Evolutionary conservation across 1,139 yeast genomes (phyloP).

Genomic region (Candida dubliniensis): DNA sequence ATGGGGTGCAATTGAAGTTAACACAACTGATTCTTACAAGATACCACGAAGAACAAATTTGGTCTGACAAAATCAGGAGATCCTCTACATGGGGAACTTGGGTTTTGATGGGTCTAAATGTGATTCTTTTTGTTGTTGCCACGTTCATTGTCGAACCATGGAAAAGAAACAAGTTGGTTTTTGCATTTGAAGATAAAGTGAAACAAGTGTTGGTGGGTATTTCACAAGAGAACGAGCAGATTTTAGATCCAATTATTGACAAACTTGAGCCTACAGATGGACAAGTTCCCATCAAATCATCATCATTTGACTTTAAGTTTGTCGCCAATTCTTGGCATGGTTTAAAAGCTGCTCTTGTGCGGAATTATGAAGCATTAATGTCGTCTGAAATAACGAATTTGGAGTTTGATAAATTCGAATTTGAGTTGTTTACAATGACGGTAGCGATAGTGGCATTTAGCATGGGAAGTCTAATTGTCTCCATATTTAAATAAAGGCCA

Average conservation of each 20-base stretch:
- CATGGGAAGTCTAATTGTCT: constrained; percentile 24
- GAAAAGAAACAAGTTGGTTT: constrained; percentile 79
- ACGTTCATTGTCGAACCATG: constrained; percentile 93
- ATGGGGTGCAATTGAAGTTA: constrained; percentile 65
- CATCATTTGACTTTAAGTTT: constrained; percentile 5
- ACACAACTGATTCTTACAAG: constrained; percentile 80
- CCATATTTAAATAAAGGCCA: constrained; percentile 9
- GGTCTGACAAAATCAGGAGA: constrained; percentile 95
- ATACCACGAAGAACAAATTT: constrained; percentile 95
- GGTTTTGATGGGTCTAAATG: constrained; percentile 83
- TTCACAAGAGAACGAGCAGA: constrained; percentile 15
- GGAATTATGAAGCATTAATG: constrained; percentile 20
- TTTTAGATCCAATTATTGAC: constrained; percentile 15
- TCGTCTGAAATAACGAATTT: constrained; percentile 20
- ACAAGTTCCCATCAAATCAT: neutral
- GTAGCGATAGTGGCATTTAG: constrained; percentile 23
- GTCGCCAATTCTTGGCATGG: constrained; percentile 18
- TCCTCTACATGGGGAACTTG: constrained; percentile 98
- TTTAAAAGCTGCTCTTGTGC: constrained; percentile 14
- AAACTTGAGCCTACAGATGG: constrained; percentile 11
- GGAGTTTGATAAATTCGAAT: constrained; percentile 25
- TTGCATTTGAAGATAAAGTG: constrained; percentile 80
- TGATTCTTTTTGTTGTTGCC: constrained; percentile 72
- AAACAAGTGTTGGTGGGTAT: constrained; percentile 48
- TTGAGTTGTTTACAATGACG: constrained; percentile 22